phyloP scores from a whole-genome alignment of 176 grass and related monocot genomes.

The Guadua angustifolia region DNA sequence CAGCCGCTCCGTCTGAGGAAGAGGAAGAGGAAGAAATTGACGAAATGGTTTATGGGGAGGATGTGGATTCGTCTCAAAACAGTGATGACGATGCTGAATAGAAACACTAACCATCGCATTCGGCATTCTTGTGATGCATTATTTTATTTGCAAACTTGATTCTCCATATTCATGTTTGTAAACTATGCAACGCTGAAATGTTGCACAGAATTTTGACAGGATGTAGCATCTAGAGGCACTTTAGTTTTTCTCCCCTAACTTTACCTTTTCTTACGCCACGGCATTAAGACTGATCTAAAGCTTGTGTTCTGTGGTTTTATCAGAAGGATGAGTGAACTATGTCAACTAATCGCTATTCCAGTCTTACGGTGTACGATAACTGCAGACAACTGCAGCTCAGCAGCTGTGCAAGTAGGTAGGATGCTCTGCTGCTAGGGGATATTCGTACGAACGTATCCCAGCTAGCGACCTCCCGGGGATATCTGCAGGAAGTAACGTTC shows the following conservation, averaged over 20 bases:
- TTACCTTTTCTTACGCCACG: not conserved
- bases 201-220: slow-evolving; percentile 47
- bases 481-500: not conserved
- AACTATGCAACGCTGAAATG: slow-evolving; percentile 6
- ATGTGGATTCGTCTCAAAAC: slow-evolving; percentile 59
- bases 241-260: not conserved
- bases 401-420: not conserved
- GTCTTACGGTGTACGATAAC: not conserved
- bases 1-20: slow-evolving; percentile 38
- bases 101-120: not conserved
- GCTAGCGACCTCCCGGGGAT: not conserved
- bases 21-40: slow-evolving; percentile 77
- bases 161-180: slow-evolving; percentile 8
- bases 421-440: not conserved
- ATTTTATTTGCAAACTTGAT: slow-evolving; percentile 16
- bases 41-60: slow-evolving; percentile 85
- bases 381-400: not conserved
- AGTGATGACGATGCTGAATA: slow-evolving; percentile 53
- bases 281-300: not conserved
- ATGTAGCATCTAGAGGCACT: not conserved
- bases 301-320: not conserved
- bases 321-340: not conserved
- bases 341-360: not conserved
- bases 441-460: not conserved
- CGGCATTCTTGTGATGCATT: not conserved